A percentile compares a stretch with the other conserved stretches of the same genome.
Evolutionary conservation across 257 asterid genomes (phyloP).

Genomic region (Scutellaria barbata): DNA sequence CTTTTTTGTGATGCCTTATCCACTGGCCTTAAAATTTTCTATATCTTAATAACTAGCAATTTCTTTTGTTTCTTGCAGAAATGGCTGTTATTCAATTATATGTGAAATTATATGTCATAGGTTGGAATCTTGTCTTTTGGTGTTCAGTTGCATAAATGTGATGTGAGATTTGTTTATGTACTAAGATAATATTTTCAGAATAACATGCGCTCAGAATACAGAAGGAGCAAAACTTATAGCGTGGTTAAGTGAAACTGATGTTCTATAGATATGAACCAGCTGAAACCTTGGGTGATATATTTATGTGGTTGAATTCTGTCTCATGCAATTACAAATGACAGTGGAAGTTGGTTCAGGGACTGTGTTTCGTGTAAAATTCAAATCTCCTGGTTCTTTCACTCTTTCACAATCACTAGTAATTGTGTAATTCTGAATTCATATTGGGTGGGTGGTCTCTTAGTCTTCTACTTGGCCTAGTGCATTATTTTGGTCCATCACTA

Average conservation of each 20-base stretch:
- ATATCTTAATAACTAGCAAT: neutral
- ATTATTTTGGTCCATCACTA: neutral
- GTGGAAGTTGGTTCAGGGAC: slow-evolving; percentile 22
- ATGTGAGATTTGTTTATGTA: neutral
- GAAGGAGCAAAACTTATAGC: neutral
- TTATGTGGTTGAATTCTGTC: slow-evolving; percentile 5
- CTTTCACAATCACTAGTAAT: neutral
- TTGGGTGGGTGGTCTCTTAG: slow-evolving; percentile 6
- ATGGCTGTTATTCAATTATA: neutral
- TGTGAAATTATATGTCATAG: slow-evolving; percentile 12
- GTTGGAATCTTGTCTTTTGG: slow-evolving; percentile 20
- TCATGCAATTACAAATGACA: slow-evolving; percentile 1
- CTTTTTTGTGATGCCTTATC: no score
- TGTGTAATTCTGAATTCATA: slow-evolving; percentile 6
- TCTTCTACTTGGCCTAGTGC: slow-evolving; percentile 17
- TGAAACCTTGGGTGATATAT: slow-evolving; percentile 9
- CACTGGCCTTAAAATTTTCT: no score
- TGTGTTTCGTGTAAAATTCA: neutral
- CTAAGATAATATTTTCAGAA: neutral
- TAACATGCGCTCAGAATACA: slow-evolving; percentile 15
- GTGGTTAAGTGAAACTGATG: slow-evolving; percentile 10
- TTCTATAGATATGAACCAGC: slow-evolving; percentile 9
- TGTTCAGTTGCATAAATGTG: slow-evolving; percentile 22
- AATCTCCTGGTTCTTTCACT: slow-evolving; percentile 23
- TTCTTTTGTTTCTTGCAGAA: slow-evolving; percentile 7